Percentiles rank a stretch among this genome's conserved stretches.
phyloP scores from a whole-genome alignment of 2,329 filamentous ascomycete species.

The Sclerotinia minor region DNA sequence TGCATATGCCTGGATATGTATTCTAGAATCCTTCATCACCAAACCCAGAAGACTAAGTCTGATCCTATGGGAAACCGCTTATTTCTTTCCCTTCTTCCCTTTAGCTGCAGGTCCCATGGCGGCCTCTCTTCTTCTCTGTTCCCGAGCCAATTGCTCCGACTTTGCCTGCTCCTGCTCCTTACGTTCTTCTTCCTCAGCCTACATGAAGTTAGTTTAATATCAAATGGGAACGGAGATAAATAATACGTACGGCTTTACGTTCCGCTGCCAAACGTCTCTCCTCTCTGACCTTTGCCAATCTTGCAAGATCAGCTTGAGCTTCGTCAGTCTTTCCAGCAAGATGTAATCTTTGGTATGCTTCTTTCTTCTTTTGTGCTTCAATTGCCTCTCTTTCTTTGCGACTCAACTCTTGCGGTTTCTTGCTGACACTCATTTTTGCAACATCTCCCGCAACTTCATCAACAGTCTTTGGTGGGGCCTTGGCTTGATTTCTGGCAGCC shows the following conservation, averaged over 20 bases:
- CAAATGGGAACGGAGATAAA: background rate
- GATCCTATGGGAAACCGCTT: background rate
- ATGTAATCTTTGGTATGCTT: slow-evolving; percentile 88
- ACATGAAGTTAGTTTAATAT: slow-evolving; percentile 29
- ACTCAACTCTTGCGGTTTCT: slow-evolving; percentile 55
- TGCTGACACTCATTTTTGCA: slow-evolving; percentile 53
- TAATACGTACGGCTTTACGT: slow-evolving; percentile 69
- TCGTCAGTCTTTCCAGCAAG: slow-evolving; percentile 96
- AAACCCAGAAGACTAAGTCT: slow-evolving; percentile 14
- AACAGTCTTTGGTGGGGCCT: slow-evolving; percentile 45
- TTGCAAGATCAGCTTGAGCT: slow-evolving; percentile 83
- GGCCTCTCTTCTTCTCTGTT: slow-evolving; percentile 46
- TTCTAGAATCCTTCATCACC: slow-evolving; percentile 3
- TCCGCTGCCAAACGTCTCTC: slow-evolving; percentile 81
- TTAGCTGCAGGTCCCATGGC: slow-evolving; percentile 32
- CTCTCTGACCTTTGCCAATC: slow-evolving; percentile 79
- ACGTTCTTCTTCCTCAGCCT: slow-evolving; percentile 45
- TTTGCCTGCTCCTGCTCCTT: slow-evolving; percentile 45
- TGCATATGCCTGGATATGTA: background rate
- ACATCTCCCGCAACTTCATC: slow-evolving; percentile 56
- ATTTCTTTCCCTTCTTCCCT: slow-evolving; percentile 25
- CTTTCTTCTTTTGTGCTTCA: slow-evolving; percentile 84
- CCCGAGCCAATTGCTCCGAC: slow-evolving; percentile 50
- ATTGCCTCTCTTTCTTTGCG: slow-evolving; percentile 74
- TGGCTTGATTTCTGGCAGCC: slow-evolving; percentile 62